Conservation (phyloP, 2,329 filamentous ascomycete genomes). For the Lachnellula suecica region DNA sequence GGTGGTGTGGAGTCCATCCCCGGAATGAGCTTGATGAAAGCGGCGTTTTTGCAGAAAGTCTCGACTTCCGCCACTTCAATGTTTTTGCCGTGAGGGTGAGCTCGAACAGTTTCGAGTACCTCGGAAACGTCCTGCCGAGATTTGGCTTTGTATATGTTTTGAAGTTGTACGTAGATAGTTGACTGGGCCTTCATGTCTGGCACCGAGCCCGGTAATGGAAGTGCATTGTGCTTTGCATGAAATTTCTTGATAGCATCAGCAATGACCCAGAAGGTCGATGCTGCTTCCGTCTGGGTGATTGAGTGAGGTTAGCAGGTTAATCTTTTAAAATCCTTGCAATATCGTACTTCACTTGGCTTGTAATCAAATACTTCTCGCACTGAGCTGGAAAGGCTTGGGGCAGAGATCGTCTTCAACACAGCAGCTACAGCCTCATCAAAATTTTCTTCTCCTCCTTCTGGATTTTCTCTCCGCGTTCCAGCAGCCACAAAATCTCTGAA, state of each 20-base stretch:
- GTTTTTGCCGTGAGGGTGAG: conserved; percentile 44
- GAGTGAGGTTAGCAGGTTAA: neutral
- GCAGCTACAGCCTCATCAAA: conserved; percentile 89
- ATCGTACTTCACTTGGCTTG: conserved; percentile 45
- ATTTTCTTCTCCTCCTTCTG: conserved; percentile 93
- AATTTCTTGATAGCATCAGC: conserved; percentile 78
- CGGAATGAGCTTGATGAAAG: conserved; percentile 86
- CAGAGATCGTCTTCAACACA: conserved; percentile 82
- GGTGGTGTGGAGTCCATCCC: conserved; percentile 12
- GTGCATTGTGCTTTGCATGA: conserved; percentile 66
- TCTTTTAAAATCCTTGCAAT: neutral
- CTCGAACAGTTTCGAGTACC: conserved; percentile 65
- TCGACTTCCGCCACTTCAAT: conserved; percentile 77
- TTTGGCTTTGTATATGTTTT: conserved; percentile 90
- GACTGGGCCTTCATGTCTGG: conserved; percentile 99
- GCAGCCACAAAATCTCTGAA: conserved; percentile 72
- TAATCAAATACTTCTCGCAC: conserved; percentile 80
- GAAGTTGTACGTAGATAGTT: conserved; percentile 82
- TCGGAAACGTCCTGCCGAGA: conserved; percentile 76
- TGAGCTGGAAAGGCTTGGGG: conserved; percentile 64
- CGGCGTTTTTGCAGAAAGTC: conserved; percentile 91
- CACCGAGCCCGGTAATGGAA: conserved; percentile 83
- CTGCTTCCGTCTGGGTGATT: conserved; percentile 42
- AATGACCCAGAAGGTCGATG: conserved; percentile 82
- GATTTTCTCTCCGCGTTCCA: conserved; percentile 66